Conservation (phyloP, 768 basidiomycete genomes). For the Cubamyces sp. region DNA sequence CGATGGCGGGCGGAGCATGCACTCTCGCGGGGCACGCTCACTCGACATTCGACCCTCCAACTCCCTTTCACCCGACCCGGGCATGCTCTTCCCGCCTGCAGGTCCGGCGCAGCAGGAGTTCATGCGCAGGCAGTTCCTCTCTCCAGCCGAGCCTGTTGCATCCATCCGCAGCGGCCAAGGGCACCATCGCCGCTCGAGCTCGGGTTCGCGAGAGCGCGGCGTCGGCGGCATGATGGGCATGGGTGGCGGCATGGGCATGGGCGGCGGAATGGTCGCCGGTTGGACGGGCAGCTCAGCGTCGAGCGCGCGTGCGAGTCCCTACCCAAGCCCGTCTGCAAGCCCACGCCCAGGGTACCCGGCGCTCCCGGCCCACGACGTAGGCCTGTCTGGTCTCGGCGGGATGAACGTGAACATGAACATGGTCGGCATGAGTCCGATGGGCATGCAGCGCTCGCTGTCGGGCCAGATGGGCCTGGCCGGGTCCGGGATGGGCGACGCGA, state of each 20-base stretch:
- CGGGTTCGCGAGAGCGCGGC: constrained; percentile 43
- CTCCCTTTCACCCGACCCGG: constrained; percentile 20
- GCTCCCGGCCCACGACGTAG: constrained; percentile 36
- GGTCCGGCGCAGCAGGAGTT: constrained; percentile 47
- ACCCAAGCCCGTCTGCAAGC: constrained; percentile 69
- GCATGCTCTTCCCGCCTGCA: constrained; percentile 31
- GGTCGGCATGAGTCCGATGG: constrained; percentile 26
- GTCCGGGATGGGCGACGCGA: constrained; percentile 22
- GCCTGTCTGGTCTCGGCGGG: constrained; percentile 15
- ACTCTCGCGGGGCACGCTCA: constrained; percentile 58
- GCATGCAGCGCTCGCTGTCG: constrained; percentile 24
- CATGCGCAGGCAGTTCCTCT: constrained; percentile 47
- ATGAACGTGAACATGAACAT: constrained; percentile 23
- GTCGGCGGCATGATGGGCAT: constrained; percentile 24
- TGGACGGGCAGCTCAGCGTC: constrained; percentile 30
- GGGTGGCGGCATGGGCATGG: constrained; percentile 18
- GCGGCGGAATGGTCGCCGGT: constrained; percentile 23
- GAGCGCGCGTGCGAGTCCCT: constrained; percentile 55
- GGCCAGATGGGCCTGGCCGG: constrained; percentile 23
- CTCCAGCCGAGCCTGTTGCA: constrained; percentile 43
- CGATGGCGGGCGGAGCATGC: constrained; percentile 45
- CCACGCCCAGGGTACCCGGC: constrained; percentile 58
- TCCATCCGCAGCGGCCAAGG: constrained; percentile 38
- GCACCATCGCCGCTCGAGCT: constrained; percentile 47
- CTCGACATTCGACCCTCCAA: constrained; percentile 59